Base-by-base conservation (phyloP, 768 basidiomycete genomes). In the Tephrocybe sp. region DNA sequence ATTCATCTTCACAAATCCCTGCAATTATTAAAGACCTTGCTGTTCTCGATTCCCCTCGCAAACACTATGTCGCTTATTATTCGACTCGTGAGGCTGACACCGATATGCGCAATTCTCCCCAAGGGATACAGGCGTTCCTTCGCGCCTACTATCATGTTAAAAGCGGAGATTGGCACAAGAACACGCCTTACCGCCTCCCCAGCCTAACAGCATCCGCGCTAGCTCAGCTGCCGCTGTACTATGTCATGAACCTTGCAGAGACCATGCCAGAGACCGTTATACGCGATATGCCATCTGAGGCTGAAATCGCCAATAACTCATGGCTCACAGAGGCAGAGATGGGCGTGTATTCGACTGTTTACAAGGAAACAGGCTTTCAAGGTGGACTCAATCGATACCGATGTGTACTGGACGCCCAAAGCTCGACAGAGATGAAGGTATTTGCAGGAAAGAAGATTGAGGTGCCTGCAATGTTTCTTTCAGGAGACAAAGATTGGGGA, bases 311-410 rank as follows among this genome's bases (percentile, higher is more conserved):
- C 9, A 32, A 39, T 9, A 67, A 68, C 34, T 36, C 48, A 9
- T 85, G 83, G 83, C 64, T 84, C 8, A 51, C 73, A 4, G 74
- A 78, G 9, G 71, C 67, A 0, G 79, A 79, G 42, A 71, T 82
- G 11, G 62, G 51, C 0, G 72, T 80, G 10, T 84, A 82, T 57
- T 71, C 75, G 1, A 56, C 69, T 17, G 76, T 77, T 55, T 86
- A 75, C 51, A 55, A 58, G 0, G 68, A 74, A 36, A 80, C 78
- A 2, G 82, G 84, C 2, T 84, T 84, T 51, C 83, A 84, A 60
- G 82, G 81, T 12, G 81, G 78, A 23, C 62, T 85, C 46, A 82
- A 85, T 56, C 66, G 73, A 52, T 85, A 85, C 58, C 74, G 83
- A 22, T 66, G 69, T 51, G 56, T 61, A 44, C 71, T 68, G 0